Conservation (phyloP, 305 asterid genomes). For the Caryopteris hybrid region DNA sequence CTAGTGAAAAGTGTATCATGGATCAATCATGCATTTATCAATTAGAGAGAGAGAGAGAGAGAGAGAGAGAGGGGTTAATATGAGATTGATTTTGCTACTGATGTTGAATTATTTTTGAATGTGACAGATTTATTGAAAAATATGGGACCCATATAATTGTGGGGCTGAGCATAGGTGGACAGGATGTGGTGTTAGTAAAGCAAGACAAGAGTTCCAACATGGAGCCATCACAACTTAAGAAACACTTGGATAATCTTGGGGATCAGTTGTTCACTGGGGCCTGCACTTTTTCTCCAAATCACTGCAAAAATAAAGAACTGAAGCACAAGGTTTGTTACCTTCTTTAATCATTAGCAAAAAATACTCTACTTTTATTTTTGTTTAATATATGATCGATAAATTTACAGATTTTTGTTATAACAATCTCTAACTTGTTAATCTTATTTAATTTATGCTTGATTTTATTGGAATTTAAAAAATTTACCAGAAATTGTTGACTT, state of each 20-base stretch:
- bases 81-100: not conserved
- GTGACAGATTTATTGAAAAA: slow-evolving; percentile 83
- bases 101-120: slow-evolving; percentile 9
- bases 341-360: too few species aligned
- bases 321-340: slow-evolving; percentile 39
- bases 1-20: too few species aligned
- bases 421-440: too few species aligned
- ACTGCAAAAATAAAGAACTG: slow-evolving; percentile 38
- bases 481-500: too few species aligned
- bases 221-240: slow-evolving; percentile 72
- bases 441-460: too few species aligned
- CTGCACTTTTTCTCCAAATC: slow-evolving; percentile 61
- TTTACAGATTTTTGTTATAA: too few species aligned
- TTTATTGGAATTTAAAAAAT: too few species aligned
- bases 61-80: too few species aligned
- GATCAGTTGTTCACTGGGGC: slow-evolving; percentile 76
- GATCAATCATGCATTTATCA: too few species aligned
- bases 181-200: slow-evolving; percentile 70
- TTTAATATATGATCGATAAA: too few species aligned
- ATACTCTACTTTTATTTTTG: too few species aligned
- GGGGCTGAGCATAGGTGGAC: slow-evolving; percentile 87
- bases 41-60: too few species aligned
- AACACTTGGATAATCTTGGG: slow-evolving; percentile 73
- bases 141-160: slow-evolving; percentile 91
- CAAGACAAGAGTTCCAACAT: slow-evolving; percentile 65